phyloP scores from a whole-genome alignment of 257 asterid species.

The Nicotiana tomentosiformis region DNA sequence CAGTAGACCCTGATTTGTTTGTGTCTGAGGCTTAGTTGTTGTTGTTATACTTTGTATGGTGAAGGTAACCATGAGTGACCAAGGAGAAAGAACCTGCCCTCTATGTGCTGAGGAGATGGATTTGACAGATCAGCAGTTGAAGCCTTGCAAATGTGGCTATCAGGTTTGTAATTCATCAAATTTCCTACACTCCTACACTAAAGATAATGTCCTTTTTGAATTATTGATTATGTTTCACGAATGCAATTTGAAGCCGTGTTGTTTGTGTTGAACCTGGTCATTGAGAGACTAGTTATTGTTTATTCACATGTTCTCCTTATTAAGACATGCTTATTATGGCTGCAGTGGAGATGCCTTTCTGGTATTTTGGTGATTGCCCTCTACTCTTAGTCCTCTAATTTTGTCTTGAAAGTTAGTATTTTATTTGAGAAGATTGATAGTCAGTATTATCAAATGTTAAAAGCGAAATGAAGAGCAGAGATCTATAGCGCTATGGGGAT shows the following conservation, averaged over 20 bases:
- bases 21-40: not conserved
- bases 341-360: not conserved
- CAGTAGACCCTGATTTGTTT: no score
- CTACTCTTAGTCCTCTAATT: not conserved
- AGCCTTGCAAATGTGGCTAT: slow-evolving; percentile 98
- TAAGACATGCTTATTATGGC: not conserved
- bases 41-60: slow-evolving; percentile 2
- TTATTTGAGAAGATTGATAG: no score
- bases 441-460: not conserved
- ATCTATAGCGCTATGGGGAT: not conserved
- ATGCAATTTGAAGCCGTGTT: not conserved
- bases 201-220: not conserved
- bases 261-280: not conserved
- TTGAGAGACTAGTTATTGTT: not conserved
- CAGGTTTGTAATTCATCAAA: slow-evolving; percentile 39
- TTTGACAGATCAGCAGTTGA: slow-evolving; percentile 95
- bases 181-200: not conserved
- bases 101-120: slow-evolving; percentile 99
- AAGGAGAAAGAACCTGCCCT: slow-evolving; percentile 94
- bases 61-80: slow-evolving; percentile 74
- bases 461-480: not conserved
- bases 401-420: not conserved
- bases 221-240: not conserved
- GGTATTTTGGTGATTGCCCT: not conserved
- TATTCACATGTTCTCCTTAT: not conserved